phyloP scores from a whole-genome alignment of 1,139 yeast genomes.

The Candida albicans region DNA sequence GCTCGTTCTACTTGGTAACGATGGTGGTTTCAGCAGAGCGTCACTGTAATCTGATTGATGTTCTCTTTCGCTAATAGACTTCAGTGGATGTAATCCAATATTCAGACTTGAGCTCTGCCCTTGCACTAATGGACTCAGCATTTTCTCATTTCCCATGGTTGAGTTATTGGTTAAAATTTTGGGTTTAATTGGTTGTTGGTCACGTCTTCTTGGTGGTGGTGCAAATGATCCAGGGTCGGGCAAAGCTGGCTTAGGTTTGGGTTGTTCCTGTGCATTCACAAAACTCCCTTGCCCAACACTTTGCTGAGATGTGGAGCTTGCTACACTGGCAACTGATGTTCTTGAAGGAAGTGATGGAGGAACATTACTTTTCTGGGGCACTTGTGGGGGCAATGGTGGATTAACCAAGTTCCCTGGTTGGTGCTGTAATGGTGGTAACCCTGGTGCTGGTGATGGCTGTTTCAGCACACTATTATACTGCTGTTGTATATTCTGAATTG shows the following conservation, averaged over 20 bases:
- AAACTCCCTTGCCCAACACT: not conserved
- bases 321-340: constrained; percentile 5
- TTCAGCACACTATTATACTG: not conserved
- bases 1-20: constrained; percentile 5
- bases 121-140: too few relatives aligned
- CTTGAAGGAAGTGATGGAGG: constrained; percentile 7
- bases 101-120: too few relatives aligned
- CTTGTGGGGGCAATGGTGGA: constrained; percentile 9
- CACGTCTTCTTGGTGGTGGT: constrained; percentile 36
- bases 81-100: constrained; percentile 8
- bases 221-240: constrained; percentile 43
- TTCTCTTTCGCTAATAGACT: constrained; percentile 10
- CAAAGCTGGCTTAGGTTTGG: constrained; percentile 23
- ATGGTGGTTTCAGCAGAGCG: constrained; percentile 1
- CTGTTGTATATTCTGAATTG: too few relatives aligned
- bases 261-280: constrained; percentile 1
- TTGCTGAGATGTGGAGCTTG: constrained; percentile 1
- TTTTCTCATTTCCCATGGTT: not conserved
- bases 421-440: constrained; percentile 7
- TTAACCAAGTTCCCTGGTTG: constrained; percentile 9
- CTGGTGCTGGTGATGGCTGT: constrained; percentile 6
- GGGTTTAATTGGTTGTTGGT: constrained; percentile 23
- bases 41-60: too few relatives aligned
- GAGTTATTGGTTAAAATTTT: constrained; percentile 13
- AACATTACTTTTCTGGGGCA: constrained; percentile 2